Percentiles rank a stretch among this genome's conserved stretches.
Evolutionary conservation across 1,139 yeast genomes (phyloP).

Genomic region (Taiozyma sp.): DNA sequence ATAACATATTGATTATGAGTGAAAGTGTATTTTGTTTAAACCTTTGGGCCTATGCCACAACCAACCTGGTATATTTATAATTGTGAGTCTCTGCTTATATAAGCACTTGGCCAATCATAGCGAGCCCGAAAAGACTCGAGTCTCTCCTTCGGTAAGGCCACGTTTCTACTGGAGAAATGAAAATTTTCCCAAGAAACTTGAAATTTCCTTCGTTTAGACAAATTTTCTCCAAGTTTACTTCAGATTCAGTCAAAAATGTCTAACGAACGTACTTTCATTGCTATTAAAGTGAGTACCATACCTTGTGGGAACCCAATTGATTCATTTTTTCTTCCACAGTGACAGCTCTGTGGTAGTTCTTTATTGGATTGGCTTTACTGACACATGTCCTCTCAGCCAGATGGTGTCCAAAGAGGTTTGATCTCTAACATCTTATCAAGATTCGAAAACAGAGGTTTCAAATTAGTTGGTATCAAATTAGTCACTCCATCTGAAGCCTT

Average conservation of each 20-base stretch:
- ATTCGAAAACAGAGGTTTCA: slow-evolving; percentile 97
- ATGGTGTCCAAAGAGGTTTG: slow-evolving; percentile 99
- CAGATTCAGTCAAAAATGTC: slow-evolving; percentile 33
- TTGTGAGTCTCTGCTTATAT: neutral
- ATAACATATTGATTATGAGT: neutral
- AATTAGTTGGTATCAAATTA: slow-evolving; percentile 94
- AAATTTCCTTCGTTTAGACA: neutral
- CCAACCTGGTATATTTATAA: too few species aligned
- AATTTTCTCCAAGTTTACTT: too few species aligned
- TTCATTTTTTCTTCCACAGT: too few species aligned
- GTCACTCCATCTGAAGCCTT: slow-evolving; percentile 82
- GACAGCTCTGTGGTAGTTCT: too few species aligned
- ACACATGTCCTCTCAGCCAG: slow-evolving; percentile 47
- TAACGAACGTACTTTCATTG: slow-evolving; percentile 96
- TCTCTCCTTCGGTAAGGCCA: neutral
- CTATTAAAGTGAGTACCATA: slow-evolving; percentile 51
- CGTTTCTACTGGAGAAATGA: neutral
- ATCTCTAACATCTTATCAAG: slow-evolving; percentile 85
- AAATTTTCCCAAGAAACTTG: neutral
- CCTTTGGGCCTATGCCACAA: too few species aligned
- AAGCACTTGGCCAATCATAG: neutral
- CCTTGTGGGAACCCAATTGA: neutral
- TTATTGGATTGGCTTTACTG: neutral
- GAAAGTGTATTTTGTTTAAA: neutral
- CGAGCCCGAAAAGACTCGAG: neutral